Evolutionary conservation across 192 early-diverging fungal genomes (phyloP).

Genomic region (Mortierella alpina): DNA sequence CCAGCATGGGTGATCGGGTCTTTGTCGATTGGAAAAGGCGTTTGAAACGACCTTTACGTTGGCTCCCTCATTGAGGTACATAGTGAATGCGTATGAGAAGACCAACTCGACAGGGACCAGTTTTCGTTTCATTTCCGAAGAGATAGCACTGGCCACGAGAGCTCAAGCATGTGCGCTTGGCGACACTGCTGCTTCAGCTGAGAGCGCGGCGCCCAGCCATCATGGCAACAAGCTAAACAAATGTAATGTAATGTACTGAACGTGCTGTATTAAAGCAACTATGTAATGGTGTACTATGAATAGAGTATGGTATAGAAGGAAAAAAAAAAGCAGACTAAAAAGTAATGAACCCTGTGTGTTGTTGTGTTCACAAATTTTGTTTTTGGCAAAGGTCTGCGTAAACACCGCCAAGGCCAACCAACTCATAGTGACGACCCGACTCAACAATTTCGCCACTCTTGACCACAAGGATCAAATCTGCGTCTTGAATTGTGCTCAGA

Average conservation of each 20-base stretch:
- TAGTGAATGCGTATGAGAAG: too few species aligned
- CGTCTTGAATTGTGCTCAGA: slow-evolving; percentile 76
- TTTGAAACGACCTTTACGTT: too few species aligned
- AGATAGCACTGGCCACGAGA: too few species aligned
- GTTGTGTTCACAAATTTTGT: slow-evolving; percentile 53
- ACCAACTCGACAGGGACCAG: too few species aligned
- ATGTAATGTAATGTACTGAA: too few species aligned
- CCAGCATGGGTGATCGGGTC: too few species aligned
- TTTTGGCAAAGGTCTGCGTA: slow-evolving; percentile 82
- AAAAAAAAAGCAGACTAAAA: not conserved
- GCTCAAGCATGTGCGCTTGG: not conserved
- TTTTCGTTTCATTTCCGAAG: too few species aligned
- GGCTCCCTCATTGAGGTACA: too few species aligned
- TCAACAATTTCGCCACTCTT: slow-evolving; percentile 76
- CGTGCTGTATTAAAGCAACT: not conserved
- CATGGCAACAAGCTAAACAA: too few species aligned
- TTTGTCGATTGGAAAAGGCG: too few species aligned
- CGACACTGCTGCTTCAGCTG: not conserved
- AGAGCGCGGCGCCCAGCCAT: too few species aligned
- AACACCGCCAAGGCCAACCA: slow-evolving; percentile 71
- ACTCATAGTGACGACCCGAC: slow-evolving; percentile 81
- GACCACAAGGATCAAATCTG: slow-evolving; percentile 88
- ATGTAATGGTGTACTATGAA: not conserved
- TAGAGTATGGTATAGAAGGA: not conserved
- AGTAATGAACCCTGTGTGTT: not conserved